Percentiles rank a stretch among this genome's conserved stretches.
Evolutionary conservation across 1,284 basidiomycete species (phyloP).

Genomic region (Heimioporus punctisporus): DNA sequence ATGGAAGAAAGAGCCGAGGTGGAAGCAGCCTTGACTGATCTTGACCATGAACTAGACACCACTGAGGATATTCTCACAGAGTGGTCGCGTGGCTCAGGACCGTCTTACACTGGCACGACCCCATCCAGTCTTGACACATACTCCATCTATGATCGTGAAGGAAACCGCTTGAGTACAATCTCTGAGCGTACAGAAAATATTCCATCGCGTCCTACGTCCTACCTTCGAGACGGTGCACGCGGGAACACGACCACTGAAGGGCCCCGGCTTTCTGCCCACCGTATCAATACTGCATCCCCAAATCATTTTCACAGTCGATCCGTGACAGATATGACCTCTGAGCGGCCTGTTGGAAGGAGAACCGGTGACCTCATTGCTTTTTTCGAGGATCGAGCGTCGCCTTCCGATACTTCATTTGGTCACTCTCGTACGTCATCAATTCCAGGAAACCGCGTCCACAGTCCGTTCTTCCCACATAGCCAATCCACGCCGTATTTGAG

Average conservation of each 20-base stretch:
- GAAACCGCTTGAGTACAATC: slow-evolving; percentile 54
- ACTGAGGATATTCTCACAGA: slow-evolving; percentile 61
- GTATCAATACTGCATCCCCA: slow-evolving; percentile 24
- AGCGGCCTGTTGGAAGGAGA: slow-evolving; percentile 51
- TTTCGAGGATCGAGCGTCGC: slow-evolving; percentile 58
- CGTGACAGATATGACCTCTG: slow-evolving; percentile 26
- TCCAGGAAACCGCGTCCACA: slow-evolving; percentile 52
- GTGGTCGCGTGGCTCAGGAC: slow-evolving; percentile 46
- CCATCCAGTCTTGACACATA: slow-evolving; percentile 35
- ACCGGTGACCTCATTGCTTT: slow-evolving; percentile 73
- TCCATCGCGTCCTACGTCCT: slow-evolving; percentile 47
- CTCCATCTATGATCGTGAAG: slow-evolving; percentile 41
- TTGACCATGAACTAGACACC: slow-evolving; percentile 66
- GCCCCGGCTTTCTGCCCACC: slow-evolving; percentile 41
- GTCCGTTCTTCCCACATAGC: slow-evolving; percentile 49
- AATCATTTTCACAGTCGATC: slow-evolving; percentile 27
- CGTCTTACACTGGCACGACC: slow-evolving; percentile 40
- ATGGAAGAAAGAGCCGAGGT: slow-evolving; percentile 56
- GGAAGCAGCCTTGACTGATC: slow-evolving; percentile 61
- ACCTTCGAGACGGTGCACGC: slow-evolving; percentile 33
- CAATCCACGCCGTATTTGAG: slow-evolving; percentile 43
- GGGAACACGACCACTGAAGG: slow-evolving; percentile 41
- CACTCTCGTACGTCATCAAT: slow-evolving; percentile 57
- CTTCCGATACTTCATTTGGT: slow-evolving; percentile 32
- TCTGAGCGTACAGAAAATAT: slow-evolving; percentile 58